Conservation (phyloP, 805 yeast genomes). For the Myxozyma vanderwaltii region DNA sequence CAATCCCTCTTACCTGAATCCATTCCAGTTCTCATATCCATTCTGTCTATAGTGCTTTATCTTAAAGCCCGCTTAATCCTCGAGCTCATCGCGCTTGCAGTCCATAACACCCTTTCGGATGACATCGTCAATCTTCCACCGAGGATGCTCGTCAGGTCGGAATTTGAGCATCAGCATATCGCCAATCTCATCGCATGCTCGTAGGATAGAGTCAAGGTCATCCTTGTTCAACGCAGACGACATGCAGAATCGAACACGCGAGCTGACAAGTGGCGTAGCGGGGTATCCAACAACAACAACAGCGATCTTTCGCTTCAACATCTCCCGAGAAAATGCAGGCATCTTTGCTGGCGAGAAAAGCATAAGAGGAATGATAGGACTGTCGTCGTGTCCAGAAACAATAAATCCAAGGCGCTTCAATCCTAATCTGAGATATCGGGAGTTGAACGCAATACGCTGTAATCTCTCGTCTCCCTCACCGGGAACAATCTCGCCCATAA, state of each 20-base stretch:
- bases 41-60: not conserved
- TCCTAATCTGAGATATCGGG: constrained; percentile 89
- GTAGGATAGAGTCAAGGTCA: constrained; percentile 80
- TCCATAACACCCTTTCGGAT: constrained; percentile 72
- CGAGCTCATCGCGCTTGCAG: constrained; percentile 31
- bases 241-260: constrained; percentile 91
- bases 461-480: constrained; percentile 93
- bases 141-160: constrained; percentile 64
- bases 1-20: not conserved
- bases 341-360: constrained; percentile 89
- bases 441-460: constrained; percentile 91
- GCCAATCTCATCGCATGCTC: constrained; percentile 74
- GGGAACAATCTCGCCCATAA: constrained; percentile 79
- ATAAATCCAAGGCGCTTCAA: constrained; percentile 90
- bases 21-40: not conserved
- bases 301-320: constrained; percentile 79
- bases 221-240: constrained; percentile 90
- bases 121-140: constrained; percentile 80
- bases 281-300: constrained; percentile 98
- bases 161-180: constrained; percentile 73
- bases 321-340: constrained; percentile 86
- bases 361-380: constrained; percentile 91
- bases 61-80: not conserved
- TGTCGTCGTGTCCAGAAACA: constrained; percentile 92
- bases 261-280: constrained; percentile 87